These are phyloP conservation scores for Dioszegia hungarica DNA, from an alignment of 768 basidiomycete genomes.

Conservation along the genomic window DNA sequence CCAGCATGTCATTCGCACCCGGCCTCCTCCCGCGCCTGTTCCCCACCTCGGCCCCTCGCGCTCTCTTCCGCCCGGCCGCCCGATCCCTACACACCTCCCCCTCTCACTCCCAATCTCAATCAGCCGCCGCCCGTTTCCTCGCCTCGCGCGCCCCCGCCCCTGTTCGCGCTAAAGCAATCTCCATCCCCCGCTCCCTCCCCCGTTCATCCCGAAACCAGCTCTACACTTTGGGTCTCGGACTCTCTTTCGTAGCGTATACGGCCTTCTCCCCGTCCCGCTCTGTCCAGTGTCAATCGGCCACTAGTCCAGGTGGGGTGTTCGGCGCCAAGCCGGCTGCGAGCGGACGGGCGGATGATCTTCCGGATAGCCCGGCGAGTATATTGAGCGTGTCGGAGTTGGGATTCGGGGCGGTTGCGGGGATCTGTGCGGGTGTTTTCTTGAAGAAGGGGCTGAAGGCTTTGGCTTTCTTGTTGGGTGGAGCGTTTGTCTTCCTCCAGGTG, in stretches of 20 bases:
- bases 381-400: slow-evolving; percentile 75
- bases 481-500: slow-evolving; percentile 88
- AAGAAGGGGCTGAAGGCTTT: slow-evolving; percentile 85
- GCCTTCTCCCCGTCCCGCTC: background rate
- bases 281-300: slow-evolving; percentile 3
- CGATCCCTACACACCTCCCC: background rate
- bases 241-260: slow-evolving; percentile 4
- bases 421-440: slow-evolving; percentile 87
- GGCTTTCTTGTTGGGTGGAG: slow-evolving; percentile 81
- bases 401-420: slow-evolving; percentile 81
- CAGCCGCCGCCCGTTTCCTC: background rate
- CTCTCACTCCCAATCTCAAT: background rate
- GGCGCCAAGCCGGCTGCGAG: background rate
- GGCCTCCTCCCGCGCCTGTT: slow-evolving; percentile 8
- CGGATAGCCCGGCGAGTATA: slow-evolving; percentile 54
- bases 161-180: background rate
- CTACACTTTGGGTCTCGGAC: slow-evolving; percentile 16
- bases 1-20: slow-evolving; percentile 4
- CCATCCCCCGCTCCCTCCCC: slow-evolving; percentile 3
- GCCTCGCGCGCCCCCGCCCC: background rate
- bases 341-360: slow-evolving; percentile 4
- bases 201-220: background rate
- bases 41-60: background rate
- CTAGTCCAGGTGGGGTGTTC: too few relatives aligned
- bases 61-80: background rate